These are phyloP conservation scores for Ochromonadaceae sp. DNA, from an alignment of 352 stramenopile genomes.

Conservation along the genomic window DNA sequence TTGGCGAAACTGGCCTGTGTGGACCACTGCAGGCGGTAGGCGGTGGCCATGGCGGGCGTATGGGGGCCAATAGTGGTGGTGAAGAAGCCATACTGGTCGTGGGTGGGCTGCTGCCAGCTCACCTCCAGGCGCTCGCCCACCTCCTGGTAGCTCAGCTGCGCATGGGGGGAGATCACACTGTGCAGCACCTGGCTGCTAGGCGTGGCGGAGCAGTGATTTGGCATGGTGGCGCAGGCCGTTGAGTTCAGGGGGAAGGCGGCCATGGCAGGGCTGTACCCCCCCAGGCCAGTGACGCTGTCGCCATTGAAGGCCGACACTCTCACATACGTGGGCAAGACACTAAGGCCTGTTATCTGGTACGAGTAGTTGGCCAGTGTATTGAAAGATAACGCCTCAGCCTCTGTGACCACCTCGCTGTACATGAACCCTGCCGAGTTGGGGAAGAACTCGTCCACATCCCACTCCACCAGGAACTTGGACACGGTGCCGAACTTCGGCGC, in stretches of 20 bases:
- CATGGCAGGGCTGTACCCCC: neutral
- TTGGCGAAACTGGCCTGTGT: constrained; percentile 1
- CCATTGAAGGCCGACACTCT: constrained; percentile 4
- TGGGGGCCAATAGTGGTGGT: neutral
- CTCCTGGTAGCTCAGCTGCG: constrained; percentile 3
- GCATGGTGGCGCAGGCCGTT: constrained; percentile 2
- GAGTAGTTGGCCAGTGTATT: neutral
- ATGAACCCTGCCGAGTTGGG: constrained; percentile 26
- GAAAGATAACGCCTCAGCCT: neutral
- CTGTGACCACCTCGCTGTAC: constrained; percentile 40
- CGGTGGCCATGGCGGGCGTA: neutral
- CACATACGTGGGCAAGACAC: neutral
- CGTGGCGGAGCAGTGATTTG: neutral
- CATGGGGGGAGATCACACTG: neutral
- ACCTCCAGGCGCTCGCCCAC: constrained; percentile 17
- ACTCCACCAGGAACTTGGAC: constrained; percentile 74
- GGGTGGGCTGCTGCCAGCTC: constrained; percentile 10
- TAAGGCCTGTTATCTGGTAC: constrained; percentile 11
- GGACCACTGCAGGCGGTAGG: constrained; percentile 19
- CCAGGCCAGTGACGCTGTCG: neutral
- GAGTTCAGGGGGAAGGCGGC: neutral
- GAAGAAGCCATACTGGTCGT: constrained; percentile 19
- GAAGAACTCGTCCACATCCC: constrained; percentile 58
- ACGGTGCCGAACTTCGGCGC: constrained; percentile 31
- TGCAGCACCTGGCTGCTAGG: constrained; percentile 10